Conservation (phyloP, 2,329 filamentous ascomycete species). For the Penicillium sp. region DNA sequence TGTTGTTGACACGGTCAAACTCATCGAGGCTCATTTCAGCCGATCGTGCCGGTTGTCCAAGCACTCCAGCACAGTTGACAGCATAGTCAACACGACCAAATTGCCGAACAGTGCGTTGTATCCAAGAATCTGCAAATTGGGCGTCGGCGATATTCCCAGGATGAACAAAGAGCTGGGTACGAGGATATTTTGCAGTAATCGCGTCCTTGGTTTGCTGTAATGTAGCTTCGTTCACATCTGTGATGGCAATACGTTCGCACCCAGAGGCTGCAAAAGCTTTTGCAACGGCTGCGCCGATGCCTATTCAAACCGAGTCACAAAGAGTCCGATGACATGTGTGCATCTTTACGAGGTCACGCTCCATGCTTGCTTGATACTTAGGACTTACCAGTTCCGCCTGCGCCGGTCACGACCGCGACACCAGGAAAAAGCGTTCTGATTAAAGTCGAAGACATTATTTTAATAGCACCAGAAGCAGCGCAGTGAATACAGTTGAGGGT, state of each 20-base stretch:
- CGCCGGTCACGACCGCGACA: slow-evolving; percentile 45
- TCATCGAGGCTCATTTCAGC: slow-evolving; percentile 43
- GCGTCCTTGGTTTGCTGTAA: slow-evolving; percentile 28
- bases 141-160: slow-evolving; percentile 48
- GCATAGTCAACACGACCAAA: slow-evolving; percentile 51
- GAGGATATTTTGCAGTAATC: slow-evolving; percentile 30
- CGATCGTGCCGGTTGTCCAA: slow-evolving; percentile 21
- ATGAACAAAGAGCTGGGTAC: slow-evolving; percentile 27
- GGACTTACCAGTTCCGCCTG: slow-evolving; percentile 42
- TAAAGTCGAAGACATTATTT: neutral
- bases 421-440: slow-evolving; percentile 34
- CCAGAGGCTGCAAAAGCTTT: slow-evolving; percentile 47
- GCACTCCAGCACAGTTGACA: slow-evolving; percentile 52
- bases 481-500: too few relatives aligned
- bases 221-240: slow-evolving; percentile 44
- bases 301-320: slow-evolving; percentile 25
- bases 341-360: too few relatives aligned
- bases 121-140: slow-evolving; percentile 38
- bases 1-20: slow-evolving; percentile 50
- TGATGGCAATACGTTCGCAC: slow-evolving; percentile 49
- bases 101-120: slow-evolving; percentile 6
- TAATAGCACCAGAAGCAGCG: too few relatives aligned
- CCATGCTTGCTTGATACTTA: neutral
- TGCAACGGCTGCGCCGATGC: slow-evolving; percentile 52
- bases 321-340: neutral